phyloP scores from a whole-genome alignment of 2,329 filamentous ascomycete genomes.

The Graphilbum fragrans region DNA sequence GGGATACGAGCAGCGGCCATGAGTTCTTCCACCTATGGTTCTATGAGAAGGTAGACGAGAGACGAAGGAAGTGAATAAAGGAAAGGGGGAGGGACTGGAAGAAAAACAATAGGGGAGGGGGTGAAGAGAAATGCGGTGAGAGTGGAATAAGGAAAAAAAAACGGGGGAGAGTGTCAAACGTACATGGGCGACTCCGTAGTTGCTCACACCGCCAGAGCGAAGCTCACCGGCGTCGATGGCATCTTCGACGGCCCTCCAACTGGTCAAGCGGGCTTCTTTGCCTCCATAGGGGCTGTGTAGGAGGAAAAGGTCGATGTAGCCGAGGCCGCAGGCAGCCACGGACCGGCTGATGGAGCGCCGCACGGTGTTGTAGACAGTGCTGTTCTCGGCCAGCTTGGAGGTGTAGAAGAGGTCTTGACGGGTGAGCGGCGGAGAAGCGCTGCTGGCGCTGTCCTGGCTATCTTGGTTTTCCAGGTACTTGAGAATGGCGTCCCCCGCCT shows the following conservation, averaged over 20 bases:
- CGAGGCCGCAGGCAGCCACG: constrained; percentile 52
- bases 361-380: constrained; percentile 53
- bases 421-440: constrained; percentile 27
- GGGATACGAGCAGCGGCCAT: constrained; percentile 47
- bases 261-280: constrained; percentile 51
- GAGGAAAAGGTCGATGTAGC: constrained; percentile 69
- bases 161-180: constrained; percentile 16
- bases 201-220: constrained; percentile 61
- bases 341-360: constrained; percentile 53
- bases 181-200: constrained; percentile 65
- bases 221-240: constrained; percentile 61
- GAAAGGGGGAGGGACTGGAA: not conserved
- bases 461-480: constrained; percentile 34
- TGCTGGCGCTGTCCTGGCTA: constrained; percentile 25
- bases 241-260: constrained; percentile 68
- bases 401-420: constrained; percentile 70
- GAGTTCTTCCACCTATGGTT: constrained; percentile 57
- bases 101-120: not conserved
- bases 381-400: constrained; percentile 60
- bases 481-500: constrained; percentile 54
- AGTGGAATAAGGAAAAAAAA: not conserved
- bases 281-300: constrained; percentile 73
- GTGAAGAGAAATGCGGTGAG: not conserved
- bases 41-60: not conserved
- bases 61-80: not conserved